These are phyloP conservation scores for Lepidium africanum DNA, from an alignment of 345 rosid genomes.

Conservation along the genomic window DNA sequence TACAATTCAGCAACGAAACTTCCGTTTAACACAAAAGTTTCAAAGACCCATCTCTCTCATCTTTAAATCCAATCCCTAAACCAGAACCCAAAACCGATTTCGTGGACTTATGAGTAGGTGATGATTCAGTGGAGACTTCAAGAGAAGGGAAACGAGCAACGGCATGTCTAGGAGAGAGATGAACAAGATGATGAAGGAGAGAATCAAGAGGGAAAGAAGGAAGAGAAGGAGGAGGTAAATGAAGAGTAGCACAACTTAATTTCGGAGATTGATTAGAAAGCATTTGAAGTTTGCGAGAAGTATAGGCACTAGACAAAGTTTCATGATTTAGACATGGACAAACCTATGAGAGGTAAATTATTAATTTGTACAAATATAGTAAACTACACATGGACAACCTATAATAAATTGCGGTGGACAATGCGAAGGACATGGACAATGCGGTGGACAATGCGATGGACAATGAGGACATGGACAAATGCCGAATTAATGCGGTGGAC, in stretches of 20 bases:
- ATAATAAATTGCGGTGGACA: too few species aligned
- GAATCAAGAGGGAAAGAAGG: slow-evolving; percentile 59
- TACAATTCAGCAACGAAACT: slow-evolving; percentile 37
- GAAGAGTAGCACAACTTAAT: slow-evolving; percentile 60
- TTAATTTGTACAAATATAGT: too few species aligned
- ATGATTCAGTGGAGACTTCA: slow-evolving; percentile 24
- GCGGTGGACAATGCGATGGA: too few species aligned
- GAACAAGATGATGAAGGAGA: slow-evolving; percentile 69
- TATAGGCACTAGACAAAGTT: too few species aligned
- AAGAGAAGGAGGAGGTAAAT: slow-evolving; percentile 46
- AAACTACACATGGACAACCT: too few species aligned
- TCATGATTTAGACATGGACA: too few species aligned
- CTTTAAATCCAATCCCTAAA: slow-evolving; percentile 15
- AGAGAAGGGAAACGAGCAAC: slow-evolving; percentile 39
- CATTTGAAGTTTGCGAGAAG: too few species aligned
- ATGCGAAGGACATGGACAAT: too few species aligned
- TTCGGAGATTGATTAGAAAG: slow-evolving; percentile 34
- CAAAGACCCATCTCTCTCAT: slow-evolving; percentile 32
- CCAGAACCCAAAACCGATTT: slow-evolving; percentile 21
- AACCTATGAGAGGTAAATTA: too few species aligned
- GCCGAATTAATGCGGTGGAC: too few species aligned
- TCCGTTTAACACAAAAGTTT: slow-evolving; percentile 49
- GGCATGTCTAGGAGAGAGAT: slow-evolving; percentile 37
- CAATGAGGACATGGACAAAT: too few species aligned
- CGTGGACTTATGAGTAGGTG: slow-evolving; percentile 15